A percentile compares a stretch with the other conserved stretches of the same genome.
Evolutionary conservation across 2,329 filamentous ascomycete species (phyloP).

Genomic region (Gaeumannomyces sp.): DNA sequence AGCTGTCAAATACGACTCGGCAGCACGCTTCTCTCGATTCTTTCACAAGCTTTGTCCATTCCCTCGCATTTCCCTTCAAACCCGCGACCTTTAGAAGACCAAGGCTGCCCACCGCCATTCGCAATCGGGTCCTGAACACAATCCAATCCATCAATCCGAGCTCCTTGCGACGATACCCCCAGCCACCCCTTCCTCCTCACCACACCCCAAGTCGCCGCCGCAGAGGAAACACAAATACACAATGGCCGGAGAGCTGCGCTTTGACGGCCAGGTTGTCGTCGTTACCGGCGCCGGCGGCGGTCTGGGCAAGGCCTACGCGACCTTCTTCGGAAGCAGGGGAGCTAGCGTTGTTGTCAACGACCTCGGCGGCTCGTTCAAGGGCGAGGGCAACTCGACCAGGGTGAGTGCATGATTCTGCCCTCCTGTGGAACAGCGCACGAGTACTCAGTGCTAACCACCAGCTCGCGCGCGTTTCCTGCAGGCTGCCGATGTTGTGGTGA

Average conservation of each 20-base stretch:
- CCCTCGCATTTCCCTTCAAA: neutral
- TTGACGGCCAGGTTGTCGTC: slow-evolving; percentile 82
- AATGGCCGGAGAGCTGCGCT: slow-evolving; percentile 64
- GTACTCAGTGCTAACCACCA: slow-evolving; percentile 17
- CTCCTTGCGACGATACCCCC: neutral
- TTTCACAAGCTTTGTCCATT: neutral
- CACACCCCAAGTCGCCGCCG: neutral
- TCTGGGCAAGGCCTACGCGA: slow-evolving; percentile 73
- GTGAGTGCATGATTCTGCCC: slow-evolving; percentile 38
- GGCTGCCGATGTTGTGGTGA: slow-evolving; percentile 77
- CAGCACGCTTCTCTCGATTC: neutral
- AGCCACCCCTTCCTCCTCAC: neutral
- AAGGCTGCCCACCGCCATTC: neutral
- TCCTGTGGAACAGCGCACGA: neutral
- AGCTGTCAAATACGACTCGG: neutral
- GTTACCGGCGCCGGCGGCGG: slow-evolving; percentile 83
- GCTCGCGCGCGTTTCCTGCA: slow-evolving; percentile 25
- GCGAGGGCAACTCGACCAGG: slow-evolving; percentile 81
- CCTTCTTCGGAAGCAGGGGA: slow-evolving; percentile 87
- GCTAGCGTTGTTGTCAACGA: slow-evolving; percentile 81
- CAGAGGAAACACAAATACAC: slow-evolving; percentile 12
- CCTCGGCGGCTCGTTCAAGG: slow-evolving; percentile 86
- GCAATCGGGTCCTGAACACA: neutral
- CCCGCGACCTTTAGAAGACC: neutral
- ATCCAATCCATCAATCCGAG: neutral